Evolutionary conservation across 2,329 filamentous ascomycete genomes (phyloP), one percentile per base, ranked within the genome.

Genomic region (Chaetomium olivaceum): DNA sequence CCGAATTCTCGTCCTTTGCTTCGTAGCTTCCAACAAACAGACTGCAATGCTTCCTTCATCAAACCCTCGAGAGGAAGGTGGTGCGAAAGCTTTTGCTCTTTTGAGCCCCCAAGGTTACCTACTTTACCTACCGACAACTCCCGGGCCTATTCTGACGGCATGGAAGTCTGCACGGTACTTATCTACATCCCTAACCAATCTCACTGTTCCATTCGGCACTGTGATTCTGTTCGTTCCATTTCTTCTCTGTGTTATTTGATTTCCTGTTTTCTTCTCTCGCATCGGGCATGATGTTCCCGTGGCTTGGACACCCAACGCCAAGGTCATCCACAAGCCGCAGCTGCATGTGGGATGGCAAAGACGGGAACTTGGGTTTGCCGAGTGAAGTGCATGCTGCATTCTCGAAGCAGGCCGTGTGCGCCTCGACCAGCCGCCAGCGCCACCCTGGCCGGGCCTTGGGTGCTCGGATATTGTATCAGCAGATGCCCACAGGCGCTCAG

Each of bases 241-340:
- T 16, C 48, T n/a, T 19, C 14, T 25, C 16, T 33, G 33, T 7
- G 14, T 19, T n/a, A 29, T 3, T 5, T 46, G n/a, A 25, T 48
- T 36, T 27, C 50, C 4, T n/a, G 1, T 19, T 4, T 7, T 12
- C 56, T 6, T 36, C 21, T 12, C 9, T 36, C 33, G 31, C 33
- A 29, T 29, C 55, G 56, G 39, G 31, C 36, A 16, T 29, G 23
- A n/a, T 23, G 2, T 46, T 48, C 56, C 56, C 56, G 39, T 48
- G 56, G 56, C 39, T 58, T 58, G 56, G 56, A 48, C 36, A n/a
- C 23, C 36, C 36, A 19, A 46, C 14, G 33, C 36, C 56, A 25
- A 46, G 7, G 33, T 29, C 31, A n/a, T 31, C 54, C 54, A 25
- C 31, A 56, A 56, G 16, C 54, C 54, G 54, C 9, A 25, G 50